phyloP scores from a whole-genome alignment of 2,329 filamentous ascomycete species.

The Onygenales sp. region DNA sequence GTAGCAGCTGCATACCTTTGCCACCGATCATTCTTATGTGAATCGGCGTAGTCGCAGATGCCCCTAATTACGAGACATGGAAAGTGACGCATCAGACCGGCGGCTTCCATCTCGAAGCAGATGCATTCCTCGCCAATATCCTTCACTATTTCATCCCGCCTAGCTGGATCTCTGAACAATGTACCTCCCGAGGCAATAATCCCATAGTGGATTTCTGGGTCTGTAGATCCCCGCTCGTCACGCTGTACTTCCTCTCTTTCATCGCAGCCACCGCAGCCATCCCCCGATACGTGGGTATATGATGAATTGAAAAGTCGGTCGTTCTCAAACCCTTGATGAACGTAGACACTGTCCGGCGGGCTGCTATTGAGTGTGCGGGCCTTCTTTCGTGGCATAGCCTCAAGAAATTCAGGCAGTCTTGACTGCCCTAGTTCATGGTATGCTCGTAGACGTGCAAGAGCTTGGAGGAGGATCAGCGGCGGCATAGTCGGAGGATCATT shows the following conservation, averaged over 20 bases:
- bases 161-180: constrained; percentile 8
- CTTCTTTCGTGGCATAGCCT: not conserved
- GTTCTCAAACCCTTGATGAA: constrained; percentile 5
- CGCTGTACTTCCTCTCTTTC: not conserved
- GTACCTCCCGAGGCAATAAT: constrained; percentile 11
- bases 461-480: constrained; percentile 7
- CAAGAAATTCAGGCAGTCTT: not conserved
- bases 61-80: constrained; percentile 9
- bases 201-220: constrained; percentile 9
- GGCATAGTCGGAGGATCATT: constrained; percentile 14
- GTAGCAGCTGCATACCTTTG: constrained; percentile 10
- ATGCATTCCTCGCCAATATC: constrained; percentile 5
- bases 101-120: constrained; percentile 13
- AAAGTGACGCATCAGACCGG: not conserved
- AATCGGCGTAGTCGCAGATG: constrained; percentile 9
- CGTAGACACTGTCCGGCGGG: not conserved
- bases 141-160: constrained; percentile 6
- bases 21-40: constrained; percentile 10
- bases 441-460: constrained; percentile 8
- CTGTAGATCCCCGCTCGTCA: not conserved
- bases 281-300: not conserved
- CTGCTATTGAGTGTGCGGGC: not conserved
- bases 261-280: too few species aligned
- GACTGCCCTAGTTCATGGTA: not conserved
- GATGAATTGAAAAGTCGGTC: constrained; percentile 10